Conservation (phyloP, 2,329 filamentous ascomycete species). For the Apiospora rasikravindrae region DNA sequence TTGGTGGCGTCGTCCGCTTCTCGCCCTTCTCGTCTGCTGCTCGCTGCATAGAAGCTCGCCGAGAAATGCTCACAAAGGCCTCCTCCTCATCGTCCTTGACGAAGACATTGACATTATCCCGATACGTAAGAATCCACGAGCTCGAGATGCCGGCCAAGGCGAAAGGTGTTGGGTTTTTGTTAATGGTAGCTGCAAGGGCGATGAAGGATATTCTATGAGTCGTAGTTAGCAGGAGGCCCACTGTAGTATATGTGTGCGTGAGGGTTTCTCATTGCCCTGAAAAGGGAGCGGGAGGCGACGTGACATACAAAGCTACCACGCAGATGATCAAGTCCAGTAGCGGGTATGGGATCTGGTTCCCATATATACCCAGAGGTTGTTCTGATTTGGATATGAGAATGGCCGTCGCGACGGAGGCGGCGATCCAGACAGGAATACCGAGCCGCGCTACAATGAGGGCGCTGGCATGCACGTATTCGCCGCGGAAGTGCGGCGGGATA, state of each 20-base stretch:
- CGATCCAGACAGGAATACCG: conserved; percentile 37
- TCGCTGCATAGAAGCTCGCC: conserved; percentile 19
- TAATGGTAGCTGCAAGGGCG: conserved; percentile 37
- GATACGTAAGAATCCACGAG: conserved; percentile 32
- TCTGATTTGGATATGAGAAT: conserved; percentile 33
- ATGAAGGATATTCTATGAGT: conserved; percentile 34
- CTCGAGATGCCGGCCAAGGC: conserved; percentile 34
- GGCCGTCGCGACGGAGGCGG: conserved; percentile 36
- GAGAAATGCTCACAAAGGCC: conserved; percentile 31
- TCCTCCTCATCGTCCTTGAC: background rate
- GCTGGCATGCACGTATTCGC: conserved; percentile 37
- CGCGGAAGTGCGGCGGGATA: conserved; percentile 36
- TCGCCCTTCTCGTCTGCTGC: conserved; percentile 26
- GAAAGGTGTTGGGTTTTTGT: conserved; percentile 36
- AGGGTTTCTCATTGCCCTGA: background rate
- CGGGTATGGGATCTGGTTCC: conserved; percentile 25
- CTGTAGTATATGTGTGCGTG: conserved; percentile 21
- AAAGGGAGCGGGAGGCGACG: background rate
- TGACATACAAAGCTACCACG: conserved; percentile 37
- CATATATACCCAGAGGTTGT: background rate
- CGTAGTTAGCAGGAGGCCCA: background rate
- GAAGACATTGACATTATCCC: conserved; percentile 32
- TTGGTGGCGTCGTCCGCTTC: conserved; percentile 26
- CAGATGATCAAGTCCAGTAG: conserved; percentile 40
- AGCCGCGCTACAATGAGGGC: conserved; percentile 38